A percentile compares a stretch with the other conserved stretches of the same genome.
phyloP scores from a whole-genome alignment of 129 eudicot genomes.

The Lactuca saligna region DNA sequence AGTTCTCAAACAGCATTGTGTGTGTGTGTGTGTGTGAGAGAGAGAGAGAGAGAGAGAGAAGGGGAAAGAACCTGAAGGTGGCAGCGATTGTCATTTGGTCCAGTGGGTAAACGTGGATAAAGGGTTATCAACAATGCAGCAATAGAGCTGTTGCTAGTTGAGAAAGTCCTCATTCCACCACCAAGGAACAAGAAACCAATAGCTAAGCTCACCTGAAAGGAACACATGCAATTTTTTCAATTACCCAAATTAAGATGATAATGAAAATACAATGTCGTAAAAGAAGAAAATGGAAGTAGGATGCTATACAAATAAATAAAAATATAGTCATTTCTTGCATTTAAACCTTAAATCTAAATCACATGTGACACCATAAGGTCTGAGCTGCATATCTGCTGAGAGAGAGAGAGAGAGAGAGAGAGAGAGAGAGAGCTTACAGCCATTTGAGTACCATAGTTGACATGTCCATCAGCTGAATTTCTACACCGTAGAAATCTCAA shows the following conservation, averaged over 20 bases:
- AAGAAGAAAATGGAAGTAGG: too few species aligned
- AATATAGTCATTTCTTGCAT: too few species aligned
- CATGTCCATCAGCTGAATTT: constrained; percentile 76
- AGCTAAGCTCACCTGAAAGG: constrained; percentile 80
- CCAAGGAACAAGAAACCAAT: constrained; percentile 96
- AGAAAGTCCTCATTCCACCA: constrained; percentile 93
- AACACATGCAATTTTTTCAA: constrained; percentile 1
- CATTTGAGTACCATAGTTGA: constrained; percentile 84
- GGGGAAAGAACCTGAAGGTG: constrained; percentile 77
- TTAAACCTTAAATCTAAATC: neutral
- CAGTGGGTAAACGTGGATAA: constrained; percentile 95
- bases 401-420: too few species aligned
- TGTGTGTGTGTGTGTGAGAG: neutral
- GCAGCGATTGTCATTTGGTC: constrained; percentile 98
- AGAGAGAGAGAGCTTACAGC: constrained; percentile 54
- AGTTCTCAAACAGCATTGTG: too few species aligned
- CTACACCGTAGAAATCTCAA: constrained; percentile 82
- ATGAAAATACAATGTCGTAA: neutral
- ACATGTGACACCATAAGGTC: constrained; percentile 1
- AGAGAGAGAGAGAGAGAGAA: constrained; percentile 9
- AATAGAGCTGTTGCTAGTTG: constrained; percentile 76
- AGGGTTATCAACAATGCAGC: constrained; percentile 84
- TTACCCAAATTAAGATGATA: constrained; percentile 5
- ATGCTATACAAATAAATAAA: too few species aligned
- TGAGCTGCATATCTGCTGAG: neutral